A percentile compares a stretch with the other conserved stretches of the same genome.
These are phyloP conservation scores for Phytophthora macrochlamydospora DNA, from an alignment of 352 stramenopile genomes.

Conservation along the genomic window DNA sequence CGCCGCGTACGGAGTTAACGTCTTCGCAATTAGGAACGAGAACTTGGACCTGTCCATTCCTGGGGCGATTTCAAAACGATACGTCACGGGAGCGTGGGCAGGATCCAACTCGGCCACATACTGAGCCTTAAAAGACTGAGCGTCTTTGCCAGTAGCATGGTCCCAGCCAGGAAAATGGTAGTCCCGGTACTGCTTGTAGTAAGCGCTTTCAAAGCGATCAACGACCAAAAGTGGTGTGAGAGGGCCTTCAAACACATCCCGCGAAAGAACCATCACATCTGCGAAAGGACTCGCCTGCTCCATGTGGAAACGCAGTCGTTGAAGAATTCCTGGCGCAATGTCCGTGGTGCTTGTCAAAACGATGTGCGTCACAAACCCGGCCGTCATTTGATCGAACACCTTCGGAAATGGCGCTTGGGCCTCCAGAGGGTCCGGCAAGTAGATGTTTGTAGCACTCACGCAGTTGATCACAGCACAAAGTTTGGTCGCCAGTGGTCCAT, in stretches of 20 bases:
- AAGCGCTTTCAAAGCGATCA: conserved; percentile 62
- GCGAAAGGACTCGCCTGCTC: conserved; percentile 74
- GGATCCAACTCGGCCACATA: conserved; percentile 43
- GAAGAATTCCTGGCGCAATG: conserved; percentile 38
- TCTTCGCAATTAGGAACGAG: conserved; percentile 43
- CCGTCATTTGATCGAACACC: conserved; percentile 70
- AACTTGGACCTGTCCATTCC: conserved; percentile 66
- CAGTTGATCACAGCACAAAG: conserved; percentile 57
- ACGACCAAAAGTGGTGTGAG: conserved; percentile 56
- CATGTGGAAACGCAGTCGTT: conserved; percentile 68
- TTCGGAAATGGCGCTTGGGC: conserved; percentile 54
- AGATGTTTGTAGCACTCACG: conserved; percentile 58
- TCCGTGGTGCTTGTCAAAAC: conserved; percentile 64
- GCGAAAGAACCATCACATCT: conserved; percentile 68
- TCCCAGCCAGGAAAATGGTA: conserved; percentile 54
- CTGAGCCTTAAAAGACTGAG: conserved; percentile 10
- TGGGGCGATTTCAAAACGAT: conserved; percentile 53
- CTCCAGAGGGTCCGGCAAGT: conserved; percentile 46
- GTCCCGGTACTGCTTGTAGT: conserved; percentile 63
- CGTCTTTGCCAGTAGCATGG: conserved; percentile 3
- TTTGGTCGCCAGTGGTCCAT: conserved; percentile 34
- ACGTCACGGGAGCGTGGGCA: conserved; percentile 26
- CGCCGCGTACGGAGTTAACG: conserved; percentile 56
- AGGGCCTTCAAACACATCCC: conserved; percentile 66
- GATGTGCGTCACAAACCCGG: conserved; percentile 68